Evolutionary conservation across 805 yeast genomes (phyloP).

Genomic region (Yarrowia yakushimensis): DNA sequence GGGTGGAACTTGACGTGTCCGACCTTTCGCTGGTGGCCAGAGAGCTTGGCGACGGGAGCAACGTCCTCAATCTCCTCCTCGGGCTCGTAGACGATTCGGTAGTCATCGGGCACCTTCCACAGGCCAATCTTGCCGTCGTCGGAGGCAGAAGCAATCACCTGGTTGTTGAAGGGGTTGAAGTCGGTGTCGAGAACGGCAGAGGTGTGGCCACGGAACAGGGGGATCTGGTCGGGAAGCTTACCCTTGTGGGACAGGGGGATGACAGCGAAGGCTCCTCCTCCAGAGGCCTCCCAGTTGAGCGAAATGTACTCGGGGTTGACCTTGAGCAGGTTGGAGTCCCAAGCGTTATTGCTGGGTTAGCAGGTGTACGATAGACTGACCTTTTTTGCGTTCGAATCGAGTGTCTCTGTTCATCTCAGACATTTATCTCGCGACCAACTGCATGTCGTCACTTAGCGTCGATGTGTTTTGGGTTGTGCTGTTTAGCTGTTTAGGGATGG

Average conservation of each 20-base stretch:
- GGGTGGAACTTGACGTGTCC: slow-evolving; percentile 93
- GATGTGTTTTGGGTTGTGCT: not conserved
- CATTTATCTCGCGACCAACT: no score
- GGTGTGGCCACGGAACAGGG: slow-evolving; percentile 92
- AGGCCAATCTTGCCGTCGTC: slow-evolving; percentile 79
- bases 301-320: slow-evolving; percentile 82
- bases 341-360: slow-evolving; percentile 68
- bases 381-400: no score
- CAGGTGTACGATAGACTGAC: no score
- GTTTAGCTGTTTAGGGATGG: not conserved
- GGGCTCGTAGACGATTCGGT: slow-evolving; percentile 45
- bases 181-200: slow-evolving; percentile 95
- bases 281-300: slow-evolving; percentile 90
- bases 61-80: slow-evolving; percentile 65
- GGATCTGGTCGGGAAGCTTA: slow-evolving; percentile 88
- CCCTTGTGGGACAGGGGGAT: slow-evolving; percentile 84
- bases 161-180: slow-evolving; percentile 85
- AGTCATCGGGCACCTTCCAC: slow-evolving; percentile 85
- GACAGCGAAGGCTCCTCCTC: slow-evolving; percentile 97
- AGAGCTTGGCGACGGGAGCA: slow-evolving; percentile 61
- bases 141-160: slow-evolving; percentile 71
- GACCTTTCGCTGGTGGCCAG: slow-evolving; percentile 91
- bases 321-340: slow-evolving; percentile 89
- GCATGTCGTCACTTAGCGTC: not conserved
- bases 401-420: no score